These are phyloP conservation scores for Alternaria angustiovoidea DNA, from an alignment of 2,329 filamentous ascomycete genomes.

Conservation along the genomic window DNA sequence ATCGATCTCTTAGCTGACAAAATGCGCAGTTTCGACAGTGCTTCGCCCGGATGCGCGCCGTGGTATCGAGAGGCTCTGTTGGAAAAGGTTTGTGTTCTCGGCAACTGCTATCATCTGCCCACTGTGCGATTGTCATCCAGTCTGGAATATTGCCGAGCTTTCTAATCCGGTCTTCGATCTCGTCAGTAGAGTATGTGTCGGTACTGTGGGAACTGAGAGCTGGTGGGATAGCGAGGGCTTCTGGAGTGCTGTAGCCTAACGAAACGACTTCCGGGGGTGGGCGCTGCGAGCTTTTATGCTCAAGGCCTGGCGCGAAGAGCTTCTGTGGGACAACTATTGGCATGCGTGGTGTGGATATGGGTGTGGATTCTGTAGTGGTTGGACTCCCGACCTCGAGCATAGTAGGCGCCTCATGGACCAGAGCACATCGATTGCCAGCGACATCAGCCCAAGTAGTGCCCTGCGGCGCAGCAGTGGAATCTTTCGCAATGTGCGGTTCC, in stretches of 20 bases:
- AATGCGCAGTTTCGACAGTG: constrained; percentile 22
- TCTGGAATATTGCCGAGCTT: neutral
- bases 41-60: constrained; percentile 8
- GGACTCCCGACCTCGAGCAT: neutral
- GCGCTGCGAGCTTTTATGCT: neutral
- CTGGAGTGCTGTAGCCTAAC: neutral
- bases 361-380: neutral
- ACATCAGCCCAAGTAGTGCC: constrained; percentile 19
- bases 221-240: neutral
- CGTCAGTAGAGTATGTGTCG: neutral
- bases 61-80: constrained; percentile 11
- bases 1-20: constrained; percentile 13
- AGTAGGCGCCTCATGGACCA: neutral
- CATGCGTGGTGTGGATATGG: neutral
- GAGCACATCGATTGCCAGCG: constrained; percentile 5
- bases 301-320: neutral
- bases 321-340: neutral
- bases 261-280: neutral
- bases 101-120: neutral
- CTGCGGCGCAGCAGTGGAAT: neutral
- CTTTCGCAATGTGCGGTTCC: neutral
- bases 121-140: neutral
- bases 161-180: neutral
- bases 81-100: neutral
- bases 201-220: neutral